phyloP scores from a whole-genome alignment of 495 filamentous ascomycete genomes.

The Xylaria nigripes region DNA sequence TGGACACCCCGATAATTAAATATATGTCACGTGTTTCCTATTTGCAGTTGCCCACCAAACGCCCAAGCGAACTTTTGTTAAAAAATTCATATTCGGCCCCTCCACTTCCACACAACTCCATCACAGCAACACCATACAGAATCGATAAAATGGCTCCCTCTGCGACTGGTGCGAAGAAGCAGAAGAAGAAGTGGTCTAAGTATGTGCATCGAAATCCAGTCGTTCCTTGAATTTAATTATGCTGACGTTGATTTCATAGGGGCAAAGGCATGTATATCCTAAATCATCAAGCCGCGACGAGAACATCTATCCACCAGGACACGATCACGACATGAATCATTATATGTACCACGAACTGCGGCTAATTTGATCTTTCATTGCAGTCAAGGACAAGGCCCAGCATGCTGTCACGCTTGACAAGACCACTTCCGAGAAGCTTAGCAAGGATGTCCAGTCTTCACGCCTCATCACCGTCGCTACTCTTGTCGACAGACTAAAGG shows the following conservation, averaged over 20 bases:
- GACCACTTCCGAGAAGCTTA: constrained; percentile 77
- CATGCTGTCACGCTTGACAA: constrained; percentile 81
- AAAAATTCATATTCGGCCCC: constrained; percentile 33
- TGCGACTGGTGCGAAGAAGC: constrained; percentile 86
- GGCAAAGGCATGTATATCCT: constrained; percentile 24
- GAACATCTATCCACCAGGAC: neutral
- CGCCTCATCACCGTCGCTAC: constrained; percentile 97
- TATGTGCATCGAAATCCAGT: constrained; percentile 26
- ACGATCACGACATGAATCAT: constrained; percentile 4
- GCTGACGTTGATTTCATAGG: constrained; percentile 22
- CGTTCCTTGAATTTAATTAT: neutral
- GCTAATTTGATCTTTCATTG: constrained; percentile 21
- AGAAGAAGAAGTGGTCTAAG: constrained; percentile 99
- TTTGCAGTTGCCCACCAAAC: constrained; percentile 11
- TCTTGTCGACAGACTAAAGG: constrained; percentile 99
- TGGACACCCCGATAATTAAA: neutral
- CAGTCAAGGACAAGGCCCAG: constrained; percentile 99
- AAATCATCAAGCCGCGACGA: neutral
- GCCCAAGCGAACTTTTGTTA: constrained; percentile 21
- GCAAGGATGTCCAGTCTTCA: constrained; percentile 99
- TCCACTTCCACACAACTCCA: constrained; percentile 27
- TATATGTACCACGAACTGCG: neutral
- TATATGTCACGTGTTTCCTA: constrained; percentile 4
- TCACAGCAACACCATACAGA: constrained; percentile 38
- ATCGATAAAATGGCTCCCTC: constrained; percentile 59